Evolutionary conservation across 257 asterid species (phyloP).

Genomic region (Fraxinus quadrangulata): DNA sequence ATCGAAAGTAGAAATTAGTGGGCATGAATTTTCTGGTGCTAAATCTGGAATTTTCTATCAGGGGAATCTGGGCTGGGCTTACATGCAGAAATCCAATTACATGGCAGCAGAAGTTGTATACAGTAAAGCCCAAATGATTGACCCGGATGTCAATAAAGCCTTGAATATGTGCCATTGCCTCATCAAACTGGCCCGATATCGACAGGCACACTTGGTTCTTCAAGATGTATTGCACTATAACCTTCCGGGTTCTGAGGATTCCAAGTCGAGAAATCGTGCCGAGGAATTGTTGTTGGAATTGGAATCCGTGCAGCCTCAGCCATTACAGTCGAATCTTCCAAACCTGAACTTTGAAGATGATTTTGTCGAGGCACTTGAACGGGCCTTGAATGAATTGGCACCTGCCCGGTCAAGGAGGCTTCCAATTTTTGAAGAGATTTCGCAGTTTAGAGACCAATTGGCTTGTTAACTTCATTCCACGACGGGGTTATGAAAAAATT

Average conservation of each 20-base stretch:
- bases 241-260: slow-evolving; percentile 65
- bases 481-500: neutral
- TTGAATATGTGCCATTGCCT: slow-evolving; percentile 74
- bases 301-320: slow-evolving; percentile 31
- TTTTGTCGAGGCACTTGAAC: slow-evolving; percentile 57
- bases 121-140: slow-evolving; percentile 84
- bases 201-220: slow-evolving; percentile 61
- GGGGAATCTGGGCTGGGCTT: slow-evolving; percentile 96
- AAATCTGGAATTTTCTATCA: slow-evolving; percentile 21
- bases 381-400: slow-evolving; percentile 55
- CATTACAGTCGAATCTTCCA: slow-evolving; percentile 16
- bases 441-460: slow-evolving; percentile 70
- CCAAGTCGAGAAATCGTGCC: slow-evolving; percentile 55
- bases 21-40: neutral
- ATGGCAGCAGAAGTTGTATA: slow-evolving; percentile 81
- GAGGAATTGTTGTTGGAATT: slow-evolving; percentile 52
- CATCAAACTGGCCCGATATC: slow-evolving; percentile 53
- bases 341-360: slow-evolving; percentile 53
- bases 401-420: slow-evolving; percentile 72
- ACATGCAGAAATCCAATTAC: slow-evolving; percentile 72
- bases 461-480: slow-evolving; percentile 51
- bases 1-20: too few relatives aligned
- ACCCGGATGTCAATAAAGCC: slow-evolving; percentile 82
- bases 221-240: slow-evolving; percentile 53
- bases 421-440: slow-evolving; percentile 82